A percentile compares a stretch with the other conserved stretches of the same genome.
Conservation (phyloP, 176 grass and related monocot genomes). For the Carex scoparia region DNA sequence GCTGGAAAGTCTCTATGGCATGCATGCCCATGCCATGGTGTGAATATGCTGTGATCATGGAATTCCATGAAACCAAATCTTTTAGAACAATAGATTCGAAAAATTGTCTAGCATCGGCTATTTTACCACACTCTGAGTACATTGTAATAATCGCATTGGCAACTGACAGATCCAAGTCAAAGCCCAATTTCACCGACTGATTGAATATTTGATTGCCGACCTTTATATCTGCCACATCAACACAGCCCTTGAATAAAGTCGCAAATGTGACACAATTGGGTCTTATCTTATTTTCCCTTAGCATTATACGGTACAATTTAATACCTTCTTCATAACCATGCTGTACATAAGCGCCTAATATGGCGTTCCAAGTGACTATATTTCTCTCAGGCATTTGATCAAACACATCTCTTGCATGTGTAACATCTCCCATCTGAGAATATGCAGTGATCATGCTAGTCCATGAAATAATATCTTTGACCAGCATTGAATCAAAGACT, state of each 20-base stretch:
- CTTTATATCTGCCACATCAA: conserved; percentile 67
- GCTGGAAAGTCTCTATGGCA: conserved; percentile 58
- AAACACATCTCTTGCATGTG: conserved; percentile 57
- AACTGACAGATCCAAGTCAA: conserved; percentile 57
- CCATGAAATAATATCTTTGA: conserved; percentile 85
- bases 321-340: conserved; percentile 75
- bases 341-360: conserved; percentile 78
- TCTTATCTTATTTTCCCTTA: conserved; percentile 49
- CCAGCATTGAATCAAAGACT: conserved; percentile 63
- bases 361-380: conserved; percentile 88
- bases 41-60: conserved; percentile 95
- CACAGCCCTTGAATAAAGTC: conserved; percentile 75
- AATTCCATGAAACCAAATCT: conserved; percentile 94
- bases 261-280: conserved; percentile 92
- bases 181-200: conserved; percentile 55
- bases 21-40: conserved; percentile 87
- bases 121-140: conserved; percentile 87
- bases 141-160: conserved; percentile 82
- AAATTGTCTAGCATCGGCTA: conserved; percentile 58
- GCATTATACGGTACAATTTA: conserved; percentile 63
- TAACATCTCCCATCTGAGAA: conserved; percentile 66
- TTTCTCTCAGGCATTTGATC: conserved; percentile 67
- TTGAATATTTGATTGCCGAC: conserved; percentile 68
- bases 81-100: conserved; percentile 58
- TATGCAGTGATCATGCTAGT: conserved; percentile 93